These are phyloP conservation scores for Dunaliella sp. DNA, from an alignment of 139 green algal genomes.

Conservation along the genomic window DNA sequence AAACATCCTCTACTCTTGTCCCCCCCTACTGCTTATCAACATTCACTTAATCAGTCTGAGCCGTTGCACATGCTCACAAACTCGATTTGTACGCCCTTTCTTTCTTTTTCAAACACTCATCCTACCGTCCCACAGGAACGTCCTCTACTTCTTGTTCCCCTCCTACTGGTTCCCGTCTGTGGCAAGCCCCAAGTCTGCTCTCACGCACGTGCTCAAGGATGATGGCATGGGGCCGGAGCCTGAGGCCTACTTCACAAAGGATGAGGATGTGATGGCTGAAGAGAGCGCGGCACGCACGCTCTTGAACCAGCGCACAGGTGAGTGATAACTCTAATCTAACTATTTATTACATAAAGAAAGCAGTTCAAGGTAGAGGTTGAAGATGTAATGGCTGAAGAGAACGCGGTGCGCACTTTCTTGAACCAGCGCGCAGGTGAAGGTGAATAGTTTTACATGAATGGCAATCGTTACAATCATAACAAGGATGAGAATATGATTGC, in stretches of 20 bases:
- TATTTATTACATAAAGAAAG: constrained; percentile 17
- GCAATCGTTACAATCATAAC: too few species aligned
- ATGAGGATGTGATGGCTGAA: constrained; percentile 72
- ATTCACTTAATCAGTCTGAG: too few species aligned
- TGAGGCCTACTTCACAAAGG: constrained; percentile 4
- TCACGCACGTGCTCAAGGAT: constrained; percentile 18
- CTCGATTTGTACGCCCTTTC: too few species aligned
- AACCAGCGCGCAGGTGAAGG: constrained; percentile 38
- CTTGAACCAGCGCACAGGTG: constrained; percentile 49
- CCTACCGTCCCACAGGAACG: background rate
- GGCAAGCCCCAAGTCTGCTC: background rate
- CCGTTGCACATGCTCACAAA: too few species aligned
- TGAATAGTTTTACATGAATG: too few species aligned
- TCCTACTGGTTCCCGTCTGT: constrained; percentile 60
- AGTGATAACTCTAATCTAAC: too few species aligned
- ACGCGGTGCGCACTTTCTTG: constrained; percentile 57
- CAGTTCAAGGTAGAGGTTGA: constrained; percentile 27
- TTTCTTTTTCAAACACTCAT: too few species aligned
- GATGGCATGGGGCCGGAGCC: constrained; percentile 1
- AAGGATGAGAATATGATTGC: too few species aligned
- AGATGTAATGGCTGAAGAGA: constrained; percentile 73
- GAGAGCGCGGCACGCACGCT: constrained; percentile 57
- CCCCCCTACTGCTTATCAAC: too few species aligned
- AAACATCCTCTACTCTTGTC: too few species aligned
- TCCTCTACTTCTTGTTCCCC: constrained; percentile 56